Conservation (phyloP, 352 stramenopile species). For the Globisporangium echinulatum region DNA sequence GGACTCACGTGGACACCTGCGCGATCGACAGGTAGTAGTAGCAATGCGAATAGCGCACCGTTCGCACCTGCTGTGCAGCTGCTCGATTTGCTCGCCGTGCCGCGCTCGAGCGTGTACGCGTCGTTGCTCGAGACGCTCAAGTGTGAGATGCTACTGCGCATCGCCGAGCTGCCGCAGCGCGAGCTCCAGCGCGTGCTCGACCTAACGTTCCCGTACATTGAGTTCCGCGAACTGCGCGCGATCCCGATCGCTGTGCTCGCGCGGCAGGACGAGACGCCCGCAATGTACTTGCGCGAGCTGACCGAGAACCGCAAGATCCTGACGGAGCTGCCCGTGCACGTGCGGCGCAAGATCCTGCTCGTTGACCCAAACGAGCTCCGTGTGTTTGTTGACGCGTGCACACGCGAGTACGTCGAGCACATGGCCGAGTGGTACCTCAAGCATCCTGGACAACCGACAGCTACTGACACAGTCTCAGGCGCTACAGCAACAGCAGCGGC, state of each 20-base stretch:
- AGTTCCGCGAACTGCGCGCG: constrained; percentile 78
- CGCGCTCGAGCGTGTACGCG: constrained; percentile 56
- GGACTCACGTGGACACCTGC: constrained; percentile 46
- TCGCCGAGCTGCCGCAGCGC: constrained; percentile 57
- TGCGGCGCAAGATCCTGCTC: constrained; percentile 76
- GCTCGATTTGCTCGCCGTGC: constrained; percentile 69
- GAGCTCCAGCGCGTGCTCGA: constrained; percentile 70
- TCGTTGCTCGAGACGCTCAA: constrained; percentile 63
- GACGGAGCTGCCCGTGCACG: constrained; percentile 68
- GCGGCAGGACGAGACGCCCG: constrained; percentile 70
- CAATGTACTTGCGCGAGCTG: constrained; percentile 69
- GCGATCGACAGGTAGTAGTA: constrained; percentile 6
- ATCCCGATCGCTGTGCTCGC: constrained; percentile 81
- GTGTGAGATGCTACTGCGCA: constrained; percentile 69
- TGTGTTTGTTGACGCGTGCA: constrained; percentile 70
- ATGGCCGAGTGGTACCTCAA: constrained; percentile 65
- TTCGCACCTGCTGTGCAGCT: constrained; percentile 62
- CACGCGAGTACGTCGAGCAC: constrained; percentile 61
- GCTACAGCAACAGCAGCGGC: background rate
- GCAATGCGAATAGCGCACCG: constrained; percentile 1
- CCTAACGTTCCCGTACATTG: constrained; percentile 83
- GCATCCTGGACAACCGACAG: constrained; percentile 21
- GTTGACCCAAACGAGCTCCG: constrained; percentile 65
- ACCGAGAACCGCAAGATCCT: constrained; percentile 80
- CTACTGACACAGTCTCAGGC: background rate